A percentile compares a stretch with the other conserved stretches of the same genome.
phyloP scores from a whole-genome alignment of 2,329 filamentous ascomycete species.

The Fusarium sp. region DNA sequence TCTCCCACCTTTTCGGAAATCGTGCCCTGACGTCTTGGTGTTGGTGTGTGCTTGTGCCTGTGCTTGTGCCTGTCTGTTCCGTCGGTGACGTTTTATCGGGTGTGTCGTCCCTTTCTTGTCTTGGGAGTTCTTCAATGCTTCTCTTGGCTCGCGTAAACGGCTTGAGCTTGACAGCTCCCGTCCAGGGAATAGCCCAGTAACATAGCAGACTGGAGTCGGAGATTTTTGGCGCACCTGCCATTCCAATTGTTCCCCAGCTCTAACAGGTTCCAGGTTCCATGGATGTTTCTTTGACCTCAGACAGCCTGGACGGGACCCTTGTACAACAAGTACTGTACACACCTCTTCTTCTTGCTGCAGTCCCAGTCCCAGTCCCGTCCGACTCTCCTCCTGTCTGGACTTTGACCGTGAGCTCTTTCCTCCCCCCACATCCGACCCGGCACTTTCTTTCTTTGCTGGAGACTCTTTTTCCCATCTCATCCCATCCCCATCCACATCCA shows the following conservation, averaged over 20 bases:
- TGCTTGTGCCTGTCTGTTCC: background rate
- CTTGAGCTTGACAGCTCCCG: conserved; percentile 1
- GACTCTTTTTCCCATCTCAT: conserved; percentile 24
- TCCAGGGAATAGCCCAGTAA: background rate
- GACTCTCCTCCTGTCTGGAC: background rate
- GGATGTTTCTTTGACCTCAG: background rate
- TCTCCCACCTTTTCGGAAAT: background rate
- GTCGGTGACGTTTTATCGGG: background rate
- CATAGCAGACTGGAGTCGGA: background rate
- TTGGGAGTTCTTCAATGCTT: conserved; percentile 3
- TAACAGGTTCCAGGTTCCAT: background rate
- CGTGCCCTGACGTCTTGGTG: background rate
- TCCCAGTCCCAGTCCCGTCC: background rate
- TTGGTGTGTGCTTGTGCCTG: background rate
- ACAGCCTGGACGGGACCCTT: conserved; percentile 3
- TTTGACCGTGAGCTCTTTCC: conserved; percentile 5
- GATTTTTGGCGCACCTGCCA: conserved; percentile 19
- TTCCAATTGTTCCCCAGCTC: conserved; percentile 20
- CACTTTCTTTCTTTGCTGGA: conserved; percentile 30
- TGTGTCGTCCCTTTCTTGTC: background rate
- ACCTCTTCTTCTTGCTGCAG: background rate
- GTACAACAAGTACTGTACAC: conserved; percentile 2
- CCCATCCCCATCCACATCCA: background rate
- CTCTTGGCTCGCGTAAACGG: background rate
- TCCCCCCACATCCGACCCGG: conserved; percentile 35